A percentile compares a stretch with the other conserved stretches of the same genome.
phyloP scores from a whole-genome alignment of 805 yeast species.

The Schwanniomyces sp. region DNA sequence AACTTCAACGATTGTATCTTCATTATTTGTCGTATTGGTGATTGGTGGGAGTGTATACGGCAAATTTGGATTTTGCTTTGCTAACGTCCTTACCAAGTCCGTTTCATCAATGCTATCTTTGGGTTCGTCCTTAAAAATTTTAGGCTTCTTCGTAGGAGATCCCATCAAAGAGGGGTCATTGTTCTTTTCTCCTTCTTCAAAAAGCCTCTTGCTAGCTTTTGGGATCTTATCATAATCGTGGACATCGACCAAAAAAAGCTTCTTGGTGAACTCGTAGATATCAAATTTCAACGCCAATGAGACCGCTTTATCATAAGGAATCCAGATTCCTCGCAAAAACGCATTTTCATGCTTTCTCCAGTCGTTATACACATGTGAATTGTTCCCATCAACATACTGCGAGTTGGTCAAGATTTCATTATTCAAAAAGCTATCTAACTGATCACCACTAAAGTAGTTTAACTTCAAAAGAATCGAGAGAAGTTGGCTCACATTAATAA shows the following conservation, averaged over 20 bases:
- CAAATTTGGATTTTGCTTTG: slow-evolving; percentile 24
- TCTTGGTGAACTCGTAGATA: slow-evolving; percentile 36
- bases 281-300: slow-evolving; percentile 37
- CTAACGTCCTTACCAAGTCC: slow-evolving; percentile 4
- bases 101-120: slow-evolving; percentile 1
- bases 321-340: slow-evolving; percentile 38
- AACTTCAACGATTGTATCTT: slow-evolving; percentile 29
- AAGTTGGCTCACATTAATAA: slow-evolving; percentile 37
- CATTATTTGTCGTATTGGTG: slow-evolving; percentile 15
- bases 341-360: slow-evolving; percentile 25
- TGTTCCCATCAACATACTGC: slow-evolving; percentile 23
- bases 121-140: slow-evolving; percentile 5
- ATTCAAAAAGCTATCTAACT: slow-evolving; percentile 27
- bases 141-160: slow-evolving; percentile 34
- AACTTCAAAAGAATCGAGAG: slow-evolving; percentile 32
- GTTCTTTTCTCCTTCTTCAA: slow-evolving; percentile 13
- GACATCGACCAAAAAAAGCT: slow-evolving; percentile 41
- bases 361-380: slow-evolving; percentile 24
- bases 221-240: slow-evolving; percentile 43
- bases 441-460: slow-evolving; percentile 21
- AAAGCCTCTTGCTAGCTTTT: slow-evolving; percentile 15
- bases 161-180: slow-evolving; percentile 18
- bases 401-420: slow-evolving; percentile 34
- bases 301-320: slow-evolving; percentile 45
- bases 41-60: slow-evolving; percentile 37